phyloP scores from a whole-genome alignment of 345 rosid genomes.

The Rhodamnia argentea region DNA sequence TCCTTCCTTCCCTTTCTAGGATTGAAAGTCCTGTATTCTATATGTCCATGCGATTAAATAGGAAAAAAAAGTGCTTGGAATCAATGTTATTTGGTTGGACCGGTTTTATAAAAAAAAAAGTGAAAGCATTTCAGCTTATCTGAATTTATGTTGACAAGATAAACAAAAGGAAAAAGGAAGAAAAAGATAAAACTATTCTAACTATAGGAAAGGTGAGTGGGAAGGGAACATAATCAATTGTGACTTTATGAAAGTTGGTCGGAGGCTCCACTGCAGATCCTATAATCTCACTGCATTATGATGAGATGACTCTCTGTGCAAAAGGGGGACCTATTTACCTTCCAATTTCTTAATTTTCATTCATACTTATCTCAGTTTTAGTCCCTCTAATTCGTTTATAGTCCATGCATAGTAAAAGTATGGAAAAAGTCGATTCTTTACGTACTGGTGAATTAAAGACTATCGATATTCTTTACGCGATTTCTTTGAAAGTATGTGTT shows the following conservation, averaged over 20 bases:
- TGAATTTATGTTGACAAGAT: background rate
- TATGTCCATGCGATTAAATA: too few relatives aligned
- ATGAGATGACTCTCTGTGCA: background rate
- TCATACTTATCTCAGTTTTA: too few relatives aligned
- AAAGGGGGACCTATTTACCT: background rate
- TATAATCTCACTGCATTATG: background rate
- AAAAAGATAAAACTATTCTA: background rate
- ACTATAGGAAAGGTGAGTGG: background rate
- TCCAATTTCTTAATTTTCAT: too few relatives aligned
- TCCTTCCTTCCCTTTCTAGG: too few relatives aligned
- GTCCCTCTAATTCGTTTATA: too few relatives aligned
- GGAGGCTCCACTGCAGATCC: background rate
- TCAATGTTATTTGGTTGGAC: too few relatives aligned
- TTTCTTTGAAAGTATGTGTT: background rate
- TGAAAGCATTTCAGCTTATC: background rate
- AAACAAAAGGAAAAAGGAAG: too few relatives aligned
- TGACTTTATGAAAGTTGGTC: background rate
- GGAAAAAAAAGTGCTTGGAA: background rate
- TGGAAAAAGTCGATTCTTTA: too few relatives aligned
- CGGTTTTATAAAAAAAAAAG: background rate
- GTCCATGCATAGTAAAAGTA: too few relatives aligned
- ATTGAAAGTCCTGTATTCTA: background rate
- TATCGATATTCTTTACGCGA: background rate
- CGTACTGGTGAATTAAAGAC: accelerated
- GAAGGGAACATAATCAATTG: background rate